Conservation (phyloP, 2,329 filamentous ascomycete genomes). For the Nothophoma quercina region DNA sequence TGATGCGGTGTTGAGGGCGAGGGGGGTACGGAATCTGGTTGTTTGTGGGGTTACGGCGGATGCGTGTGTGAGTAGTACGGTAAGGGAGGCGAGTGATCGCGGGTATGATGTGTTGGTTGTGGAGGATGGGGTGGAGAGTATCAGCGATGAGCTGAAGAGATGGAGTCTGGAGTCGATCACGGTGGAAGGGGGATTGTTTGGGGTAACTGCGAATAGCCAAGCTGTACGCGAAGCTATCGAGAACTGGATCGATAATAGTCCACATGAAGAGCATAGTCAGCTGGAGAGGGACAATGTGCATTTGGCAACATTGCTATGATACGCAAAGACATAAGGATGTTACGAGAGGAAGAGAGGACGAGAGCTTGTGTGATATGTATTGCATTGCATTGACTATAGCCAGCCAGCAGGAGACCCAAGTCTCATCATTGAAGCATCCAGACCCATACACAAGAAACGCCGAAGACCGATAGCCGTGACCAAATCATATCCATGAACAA, state of each 20-base stretch:
- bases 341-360: not conserved
- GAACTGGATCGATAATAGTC: conserved; percentile 25
- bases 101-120: conserved; percentile 63
- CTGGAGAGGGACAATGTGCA: not conserved
- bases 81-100: conserved; percentile 64
- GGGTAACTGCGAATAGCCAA: conserved; percentile 29
- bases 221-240: conserved; percentile 36
- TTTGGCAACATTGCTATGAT: not conserved
- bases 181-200: conserved; percentile 42
- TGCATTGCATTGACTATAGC: conserved; percentile 45
- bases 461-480: conserved; percentile 40
- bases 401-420: conserved; percentile 28
- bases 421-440: conserved; percentile 38
- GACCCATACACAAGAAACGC: conserved; percentile 40
- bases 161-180: conserved; percentile 39
- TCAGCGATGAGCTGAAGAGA: conserved; percentile 38
- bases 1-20: conserved; percentile 59
- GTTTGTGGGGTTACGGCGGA: conserved; percentile 64
- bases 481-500: conserved; percentile 37
- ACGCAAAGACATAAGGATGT: not conserved
- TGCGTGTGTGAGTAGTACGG: conserved; percentile 63
- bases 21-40: conserved; percentile 61
- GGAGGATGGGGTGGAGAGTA: conserved; percentile 55
- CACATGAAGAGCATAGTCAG: not conserved
- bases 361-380: conserved; percentile 17